These are phyloP conservation scores for Rosa chinensis DNA, from an alignment of 306 rosid genomes.

Conservation along the genomic window DNA sequence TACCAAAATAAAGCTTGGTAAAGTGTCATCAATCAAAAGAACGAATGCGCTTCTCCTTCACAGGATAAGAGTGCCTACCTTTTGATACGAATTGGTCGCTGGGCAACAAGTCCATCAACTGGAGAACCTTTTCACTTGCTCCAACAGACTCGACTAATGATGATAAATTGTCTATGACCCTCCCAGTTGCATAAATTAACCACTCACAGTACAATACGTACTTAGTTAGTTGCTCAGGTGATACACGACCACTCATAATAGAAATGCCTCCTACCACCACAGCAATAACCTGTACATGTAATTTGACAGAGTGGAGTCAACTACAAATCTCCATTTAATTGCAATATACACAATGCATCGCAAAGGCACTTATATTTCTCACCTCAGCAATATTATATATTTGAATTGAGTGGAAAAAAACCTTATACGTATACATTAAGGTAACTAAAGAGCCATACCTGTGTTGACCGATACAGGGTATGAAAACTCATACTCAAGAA, in stretches of 20 bases:
- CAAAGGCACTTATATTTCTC: background rate
- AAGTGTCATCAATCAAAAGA: background rate
- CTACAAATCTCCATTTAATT: background rate
- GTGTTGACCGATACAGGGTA: slow-evolving; percentile 64
- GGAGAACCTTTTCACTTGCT: slow-evolving; percentile 65
- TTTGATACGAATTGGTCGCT: slow-evolving; percentile 57
- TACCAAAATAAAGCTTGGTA: background rate
- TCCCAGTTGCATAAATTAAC: slow-evolving; percentile 88
- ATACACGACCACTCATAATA: slow-evolving; percentile 42
- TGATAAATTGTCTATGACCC: slow-evolving; percentile 67
- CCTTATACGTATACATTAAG: background rate
- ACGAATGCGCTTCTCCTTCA: background rate
- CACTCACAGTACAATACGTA: slow-evolving; percentile 85
- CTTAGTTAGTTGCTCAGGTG: slow-evolving; percentile 79
- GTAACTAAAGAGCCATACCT: slow-evolving; percentile 46
- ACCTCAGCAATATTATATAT: background rate
- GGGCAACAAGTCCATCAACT: slow-evolving; percentile 58
- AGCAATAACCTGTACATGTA: slow-evolving; percentile 58
- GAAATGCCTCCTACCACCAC: slow-evolving; percentile 65
- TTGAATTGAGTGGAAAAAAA: background rate
- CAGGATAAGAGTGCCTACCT: slow-evolving; percentile 41
- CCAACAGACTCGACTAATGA: slow-evolving; percentile 79
- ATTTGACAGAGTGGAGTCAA: slow-evolving; percentile 11
- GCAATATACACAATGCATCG: background rate
- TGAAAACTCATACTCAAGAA: slow-evolving; percentile 64